Evolutionary conservation across 805 yeast genomes (phyloP), one percentile per base, ranked within the genome.

Genomic region (Ogataea corticis): DNA sequence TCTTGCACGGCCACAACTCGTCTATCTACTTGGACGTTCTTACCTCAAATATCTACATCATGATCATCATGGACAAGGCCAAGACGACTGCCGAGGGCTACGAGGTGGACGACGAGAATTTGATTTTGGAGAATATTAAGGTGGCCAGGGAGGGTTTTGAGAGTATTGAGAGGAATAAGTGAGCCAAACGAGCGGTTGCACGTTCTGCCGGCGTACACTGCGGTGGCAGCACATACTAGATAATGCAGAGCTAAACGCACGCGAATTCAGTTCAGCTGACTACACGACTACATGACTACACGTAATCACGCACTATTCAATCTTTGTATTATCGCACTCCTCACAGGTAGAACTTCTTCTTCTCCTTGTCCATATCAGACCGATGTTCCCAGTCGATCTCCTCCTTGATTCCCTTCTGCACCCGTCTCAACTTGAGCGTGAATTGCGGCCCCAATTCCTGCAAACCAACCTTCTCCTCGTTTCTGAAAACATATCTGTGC

Each of bases 371-470:
- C 98, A 94, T 91, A 54, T 87, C 96, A 3, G 97, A 84, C 56
- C 88, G 80, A 69, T 90, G 96, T 67, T 94, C 97, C 97, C 98
- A 92, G 59, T 89, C 97, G 21, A 87, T 75, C 59, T 92, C 98
- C 55, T 89, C 96, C 61, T 83, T 83, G 58, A 94, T 77, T 42
- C 98, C 99, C 69, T 82, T 85, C 66, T 92, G 98, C 47, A 94
- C 72, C 60, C 98, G 77, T 66, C 96, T 80, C 55, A 94, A 70
- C 62, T 86, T 84, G 63, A 94, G 69, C 1, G 99, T 94, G 66
- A 94, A 94, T 66, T 91, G 97, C 1, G 99, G 99, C 0, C 99
- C 99, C 35, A 94, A 71, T 62, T 94, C 99, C 61, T 94, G 99
- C 41, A 94, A 70, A 7, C 98, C 99, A 2, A 92, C 97, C 57